These are phyloP conservation scores for Colletotrichum orbiculare DNA, from an alignment of 2,329 filamentous ascomycete species.

Conservation along the genomic window DNA sequence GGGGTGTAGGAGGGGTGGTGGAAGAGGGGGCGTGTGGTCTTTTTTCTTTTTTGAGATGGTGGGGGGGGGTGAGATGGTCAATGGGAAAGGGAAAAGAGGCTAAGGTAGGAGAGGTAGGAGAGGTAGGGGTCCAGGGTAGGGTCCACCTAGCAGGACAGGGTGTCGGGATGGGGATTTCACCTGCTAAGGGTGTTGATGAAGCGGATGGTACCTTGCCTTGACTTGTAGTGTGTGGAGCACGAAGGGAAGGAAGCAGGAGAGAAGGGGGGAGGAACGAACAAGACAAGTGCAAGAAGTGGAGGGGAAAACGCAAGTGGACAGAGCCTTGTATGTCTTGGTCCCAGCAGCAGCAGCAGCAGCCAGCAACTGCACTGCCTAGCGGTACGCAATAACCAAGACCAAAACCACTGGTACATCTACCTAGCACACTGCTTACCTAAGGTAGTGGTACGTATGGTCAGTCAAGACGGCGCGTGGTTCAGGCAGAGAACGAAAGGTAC, in stretches of 20 bases:
- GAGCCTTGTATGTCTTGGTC: not conserved
- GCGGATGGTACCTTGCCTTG: not conserved
- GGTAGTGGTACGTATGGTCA: too few species aligned
- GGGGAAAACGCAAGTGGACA: conserved; percentile 21
- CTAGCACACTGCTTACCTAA: too few species aligned
- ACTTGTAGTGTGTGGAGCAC: not conserved
- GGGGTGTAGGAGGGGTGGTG: not conserved
- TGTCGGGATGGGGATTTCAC: conserved; percentile 24
- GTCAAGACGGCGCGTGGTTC: too few species aligned
- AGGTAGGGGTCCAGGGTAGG: conserved; percentile 31
- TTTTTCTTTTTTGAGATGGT: not conserved
- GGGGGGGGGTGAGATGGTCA: not conserved
- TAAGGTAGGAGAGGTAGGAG: conserved; percentile 25
- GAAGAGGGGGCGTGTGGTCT: too few species aligned
- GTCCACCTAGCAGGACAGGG: conserved; percentile 16
- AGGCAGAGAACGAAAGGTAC: too few species aligned
- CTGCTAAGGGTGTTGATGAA: not conserved
- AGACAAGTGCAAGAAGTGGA: conserved; percentile 1
- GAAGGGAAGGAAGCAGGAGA: conserved; percentile 10
- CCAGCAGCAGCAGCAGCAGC: not conserved
- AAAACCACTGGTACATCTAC: too few species aligned
- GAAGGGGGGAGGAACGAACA: conserved; percentile 4
- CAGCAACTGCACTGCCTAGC: too few species aligned
- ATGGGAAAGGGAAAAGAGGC: conserved; percentile 4
- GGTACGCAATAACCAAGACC: too few species aligned